These are phyloP conservation scores for Apiospora marii DNA, from an alignment of 2,329 filamentous ascomycete species.

Conservation along the genomic window DNA sequence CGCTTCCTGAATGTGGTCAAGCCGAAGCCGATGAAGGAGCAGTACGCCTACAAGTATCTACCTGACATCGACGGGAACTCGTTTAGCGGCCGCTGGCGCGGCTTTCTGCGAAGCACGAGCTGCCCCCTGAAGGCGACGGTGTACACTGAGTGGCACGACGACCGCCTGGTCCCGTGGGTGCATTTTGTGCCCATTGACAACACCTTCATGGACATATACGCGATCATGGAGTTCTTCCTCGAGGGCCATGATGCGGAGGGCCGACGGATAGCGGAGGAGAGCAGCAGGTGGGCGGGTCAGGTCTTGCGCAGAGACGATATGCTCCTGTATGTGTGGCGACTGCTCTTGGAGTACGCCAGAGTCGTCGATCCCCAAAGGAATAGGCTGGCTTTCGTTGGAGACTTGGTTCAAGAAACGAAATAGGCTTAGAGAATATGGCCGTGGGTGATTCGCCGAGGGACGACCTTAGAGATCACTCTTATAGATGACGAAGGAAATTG, in stretches of 20 bases:
- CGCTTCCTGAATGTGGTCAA: slow-evolving; percentile 45
- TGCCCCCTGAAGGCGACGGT: slow-evolving; percentile 76
- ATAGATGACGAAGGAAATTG: background rate
- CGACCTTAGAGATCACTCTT: background rate
- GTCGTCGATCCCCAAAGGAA: slow-evolving; percentile 51
- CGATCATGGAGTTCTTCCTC: slow-evolving; percentile 70
- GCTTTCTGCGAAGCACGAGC: slow-evolving; percentile 69
- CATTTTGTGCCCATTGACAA: slow-evolving; percentile 79
- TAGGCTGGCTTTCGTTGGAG: slow-evolving; percentile 52
- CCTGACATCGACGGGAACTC: slow-evolving; percentile 75
- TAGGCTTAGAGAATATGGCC: background rate
- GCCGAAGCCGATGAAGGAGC: slow-evolving; percentile 52
- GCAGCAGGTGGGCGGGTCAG: slow-evolving; percentile 67
- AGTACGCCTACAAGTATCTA: slow-evolving; percentile 69
- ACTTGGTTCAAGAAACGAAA: slow-evolving; percentile 39
- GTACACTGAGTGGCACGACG: slow-evolving; percentile 79
- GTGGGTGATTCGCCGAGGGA: background rate
- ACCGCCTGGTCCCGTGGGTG: slow-evolving; percentile 72
- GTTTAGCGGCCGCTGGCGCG: slow-evolving; percentile 67
- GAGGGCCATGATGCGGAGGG: slow-evolving; percentile 57
- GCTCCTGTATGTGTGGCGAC: slow-evolving; percentile 69
- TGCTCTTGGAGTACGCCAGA: slow-evolving; percentile 66
- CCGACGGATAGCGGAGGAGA: slow-evolving; percentile 63
- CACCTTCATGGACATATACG: slow-evolving; percentile 71
- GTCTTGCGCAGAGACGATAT: slow-evolving; percentile 73